These are phyloP conservation scores for Didymella lethalis DNA, from an alignment of 2,329 filamentous ascomycete genomes.

Conservation along the genomic window DNA sequence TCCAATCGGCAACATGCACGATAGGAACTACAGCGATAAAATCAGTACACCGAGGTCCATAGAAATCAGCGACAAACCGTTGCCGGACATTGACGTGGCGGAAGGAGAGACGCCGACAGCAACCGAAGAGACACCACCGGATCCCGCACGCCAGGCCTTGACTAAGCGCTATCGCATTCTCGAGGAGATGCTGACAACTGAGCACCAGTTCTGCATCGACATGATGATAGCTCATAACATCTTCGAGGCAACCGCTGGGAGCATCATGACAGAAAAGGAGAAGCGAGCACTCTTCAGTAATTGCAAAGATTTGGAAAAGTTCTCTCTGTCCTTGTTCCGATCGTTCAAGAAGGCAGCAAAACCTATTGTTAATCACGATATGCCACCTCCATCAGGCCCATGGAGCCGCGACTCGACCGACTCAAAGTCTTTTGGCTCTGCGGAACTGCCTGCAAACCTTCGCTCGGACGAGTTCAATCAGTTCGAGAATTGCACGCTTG, in stretches of 20 bases:
- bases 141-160: conserved; percentile 55
- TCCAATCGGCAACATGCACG: conserved; percentile 30
- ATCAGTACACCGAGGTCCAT: conserved; percentile 31
- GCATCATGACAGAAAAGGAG: conserved; percentile 81
- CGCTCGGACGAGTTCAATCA: conserved; percentile 37
- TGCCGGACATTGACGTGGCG: conserved; percentile 8
- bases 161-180: conserved; percentile 83
- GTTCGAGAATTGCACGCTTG: conserved; percentile 41
- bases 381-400: conserved; percentile 47
- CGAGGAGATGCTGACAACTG: conserved; percentile 91
- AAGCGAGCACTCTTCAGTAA: conserved; percentile 93
- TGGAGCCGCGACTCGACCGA: conserved; percentile 38
- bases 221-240: conserved; percentile 98
- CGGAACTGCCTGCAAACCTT: conserved; percentile 29
- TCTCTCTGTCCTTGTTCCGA: conserved; percentile 79
- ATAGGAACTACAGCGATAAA: conserved; percentile 29
- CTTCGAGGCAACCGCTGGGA: conserved; percentile 89
- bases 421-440: conserved; percentile 25
- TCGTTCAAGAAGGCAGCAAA: conserved; percentile 81
- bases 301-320: conserved; percentile 86
- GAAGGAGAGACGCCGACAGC: conserved; percentile 15
- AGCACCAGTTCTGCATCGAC: conserved; percentile 88
- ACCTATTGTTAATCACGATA: conserved; percentile 70
- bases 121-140: conserved; percentile 28
- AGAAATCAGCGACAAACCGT: conserved; percentile 20